These are phyloP conservation scores for Oleoguttula mirabilis DNA, from an alignment of 495 filamentous ascomycete genomes.

Conservation along the genomic window DNA sequence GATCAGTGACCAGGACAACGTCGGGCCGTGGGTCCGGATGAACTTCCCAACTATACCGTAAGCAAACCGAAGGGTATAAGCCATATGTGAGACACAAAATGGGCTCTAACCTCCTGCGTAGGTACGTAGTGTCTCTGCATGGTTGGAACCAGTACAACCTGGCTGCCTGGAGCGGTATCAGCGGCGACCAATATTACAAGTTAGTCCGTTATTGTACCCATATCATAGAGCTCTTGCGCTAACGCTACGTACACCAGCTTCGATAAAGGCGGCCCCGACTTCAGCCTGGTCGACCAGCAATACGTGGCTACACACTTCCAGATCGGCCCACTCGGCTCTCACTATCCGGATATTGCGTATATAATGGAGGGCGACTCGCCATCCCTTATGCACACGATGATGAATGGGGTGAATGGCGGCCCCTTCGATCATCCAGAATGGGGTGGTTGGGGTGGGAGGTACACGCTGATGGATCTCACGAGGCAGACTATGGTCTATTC, in stretches of 20 bases:
- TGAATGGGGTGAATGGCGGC: not conserved
- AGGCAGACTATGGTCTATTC: not conserved
- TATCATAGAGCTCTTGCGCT: no score
- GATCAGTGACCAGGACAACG: conserved; percentile 41
- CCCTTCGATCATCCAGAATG: not conserved
- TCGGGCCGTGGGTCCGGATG: conserved; percentile 36
- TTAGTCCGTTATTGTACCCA: no score
- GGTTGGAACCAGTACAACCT: conserved; percentile 39
- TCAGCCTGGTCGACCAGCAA: not conserved
- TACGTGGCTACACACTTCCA: not conserved
- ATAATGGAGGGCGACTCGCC: not conserved
- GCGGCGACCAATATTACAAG: conserved; percentile 34
- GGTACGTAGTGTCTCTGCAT: conserved; percentile 37
- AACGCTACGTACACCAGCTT: no score
- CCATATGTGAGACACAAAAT: no score
- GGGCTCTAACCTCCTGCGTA: no score
- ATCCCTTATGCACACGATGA: not conserved
- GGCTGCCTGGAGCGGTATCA: conserved; percentile 38
- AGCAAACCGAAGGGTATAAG: no score
- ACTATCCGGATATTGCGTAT: not conserved
- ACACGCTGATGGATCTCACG: not conserved
- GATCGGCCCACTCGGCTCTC: not conserved
- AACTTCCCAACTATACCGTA: conserved; percentile 36
- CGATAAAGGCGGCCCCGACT: not conserved
- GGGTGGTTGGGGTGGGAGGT: not conserved